Evolutionary conservation across 306 rosid genomes (phyloP).

Genomic region (Leucaena leucocephala): DNA sequence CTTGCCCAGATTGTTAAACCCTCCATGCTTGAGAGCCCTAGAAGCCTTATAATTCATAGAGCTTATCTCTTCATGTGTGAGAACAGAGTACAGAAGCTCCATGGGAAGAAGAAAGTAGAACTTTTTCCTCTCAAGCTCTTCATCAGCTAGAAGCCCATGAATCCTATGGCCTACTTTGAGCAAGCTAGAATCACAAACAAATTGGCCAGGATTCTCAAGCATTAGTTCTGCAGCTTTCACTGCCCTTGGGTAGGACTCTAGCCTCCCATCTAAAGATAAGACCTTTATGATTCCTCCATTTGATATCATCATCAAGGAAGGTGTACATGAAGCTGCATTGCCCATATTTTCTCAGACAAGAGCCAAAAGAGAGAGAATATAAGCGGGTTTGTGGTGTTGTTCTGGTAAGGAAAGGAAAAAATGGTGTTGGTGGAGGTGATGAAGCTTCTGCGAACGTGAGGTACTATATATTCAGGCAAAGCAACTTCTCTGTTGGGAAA

Average conservation of each 20-base stretch:
- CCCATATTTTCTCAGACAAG: constrained; percentile 55
- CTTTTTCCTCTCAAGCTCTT: constrained; percentile 54
- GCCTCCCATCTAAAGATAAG: constrained; percentile 55
- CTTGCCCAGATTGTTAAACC: constrained; percentile 59
- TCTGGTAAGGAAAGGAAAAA: not conserved
- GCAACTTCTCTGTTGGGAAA: constrained; percentile 35
- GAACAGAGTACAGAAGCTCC: constrained; percentile 83
- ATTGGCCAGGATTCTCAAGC: constrained; percentile 63
- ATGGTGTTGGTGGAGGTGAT: not conserved
- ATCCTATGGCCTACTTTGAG: constrained; percentile 79
- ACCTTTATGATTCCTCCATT: constrained; percentile 53
- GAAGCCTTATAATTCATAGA: constrained; percentile 65
- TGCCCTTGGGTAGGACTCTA: constrained; percentile 54
- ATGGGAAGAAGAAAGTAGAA: constrained; percentile 84
- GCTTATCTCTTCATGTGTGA: constrained; percentile 77
- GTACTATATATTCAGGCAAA: constrained; percentile 44
- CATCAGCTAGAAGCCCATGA: constrained; percentile 74
- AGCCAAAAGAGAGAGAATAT: not conserved
- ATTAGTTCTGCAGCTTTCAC: constrained; percentile 76
- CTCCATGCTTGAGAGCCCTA: constrained; percentile 55
- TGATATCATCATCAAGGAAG: constrained; percentile 44
- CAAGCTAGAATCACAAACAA: constrained; percentile 70
- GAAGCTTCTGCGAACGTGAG: constrained; percentile 23
- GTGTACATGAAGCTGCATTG: constrained; percentile 73
- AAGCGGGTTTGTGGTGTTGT: not conserved